phyloP scores from a whole-genome alignment of 768 basidiomycete species.

The Pisolithus sp. region DNA sequence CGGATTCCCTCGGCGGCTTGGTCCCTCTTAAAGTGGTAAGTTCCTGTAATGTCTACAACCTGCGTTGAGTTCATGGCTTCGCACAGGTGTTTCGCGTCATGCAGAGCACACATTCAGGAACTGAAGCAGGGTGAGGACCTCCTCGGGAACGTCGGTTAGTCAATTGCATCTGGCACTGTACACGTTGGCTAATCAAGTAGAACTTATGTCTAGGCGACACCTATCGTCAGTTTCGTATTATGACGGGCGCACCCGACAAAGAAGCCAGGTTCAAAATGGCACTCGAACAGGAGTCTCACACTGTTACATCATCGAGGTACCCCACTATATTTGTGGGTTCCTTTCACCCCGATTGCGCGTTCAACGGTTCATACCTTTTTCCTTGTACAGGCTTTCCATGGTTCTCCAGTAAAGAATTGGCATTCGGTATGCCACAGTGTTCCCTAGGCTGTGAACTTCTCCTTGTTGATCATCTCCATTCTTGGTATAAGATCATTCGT shows the following conservation, averaged over 20 bases:
- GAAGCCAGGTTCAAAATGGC: slow-evolving; percentile 57
- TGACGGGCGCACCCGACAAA: slow-evolving; percentile 65
- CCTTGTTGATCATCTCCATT: not conserved
- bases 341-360: not conserved
- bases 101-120: slow-evolving; percentile 27
- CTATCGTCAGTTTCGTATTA: slow-evolving; percentile 64
- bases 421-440: slow-evolving; percentile 47
- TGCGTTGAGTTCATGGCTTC: not conserved
- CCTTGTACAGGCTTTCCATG: slow-evolving; percentile 56
- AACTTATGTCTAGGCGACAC: slow-evolving; percentile 27
- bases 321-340: slow-evolving; percentile 6
- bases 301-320: slow-evolving; percentile 38
- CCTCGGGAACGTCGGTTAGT: slow-evolving; percentile 47
- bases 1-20: slow-evolving; percentile 53
- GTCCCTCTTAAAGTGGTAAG: slow-evolving; percentile 56
- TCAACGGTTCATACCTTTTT: not conserved
- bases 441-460: not conserved
- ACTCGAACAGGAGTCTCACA: slow-evolving; percentile 33
- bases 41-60: slow-evolving; percentile 2
- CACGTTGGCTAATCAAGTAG: too few relatives aligned
- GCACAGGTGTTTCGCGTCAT: slow-evolving; percentile 61
- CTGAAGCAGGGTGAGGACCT: slow-evolving; percentile 46
- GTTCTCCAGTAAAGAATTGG: slow-evolving; percentile 60
- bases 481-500: slow-evolving; percentile 54
- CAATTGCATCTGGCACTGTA: not conserved